Evolutionary conservation across 768 basidiomycete genomes (phyloP), one percentile per base, ranked within the genome.

Genomic region (Hebeloma cylindrosporum): DNA sequence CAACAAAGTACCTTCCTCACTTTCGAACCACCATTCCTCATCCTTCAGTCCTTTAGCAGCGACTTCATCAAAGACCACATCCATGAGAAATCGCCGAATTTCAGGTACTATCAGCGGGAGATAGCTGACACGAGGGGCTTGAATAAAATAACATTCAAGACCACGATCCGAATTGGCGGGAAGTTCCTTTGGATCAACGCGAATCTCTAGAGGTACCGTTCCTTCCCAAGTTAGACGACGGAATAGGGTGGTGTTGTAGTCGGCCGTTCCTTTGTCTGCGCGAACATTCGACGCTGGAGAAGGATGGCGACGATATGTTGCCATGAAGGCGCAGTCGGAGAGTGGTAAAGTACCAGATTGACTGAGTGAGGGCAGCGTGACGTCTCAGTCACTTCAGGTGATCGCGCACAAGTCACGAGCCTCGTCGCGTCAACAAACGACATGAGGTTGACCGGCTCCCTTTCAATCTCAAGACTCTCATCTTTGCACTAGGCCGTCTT

Each of bases 1-100:
- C 56, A 94, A 74, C 37, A 88, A 60, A 5, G 75, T 79, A 22
- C 90, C 89, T 53, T 83, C 86, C 41, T 88, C 87, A 50, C 83
- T 87, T 66, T 96, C 93, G 63, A 99, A 96, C 96, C 95, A 98
- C 89, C 95, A 93, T 40, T 94, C 88, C 45, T 90, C 88, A 53
- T 93, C 90, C 59, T 87, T 88, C 48, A 94, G 67, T 7, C 74
- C 57, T 48, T 83, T 83, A 4, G 82, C 82, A 22, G 85, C 83
- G 26, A 79, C 75, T 57, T 95, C 93, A 60, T 96, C 92, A 58
- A 97, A 85, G 9, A 94, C 89, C 43, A 97, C 83, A 52, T 96
- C 90, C 73, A 89, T 83, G 50, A 98, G 75, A 66, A 92, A 92
- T 55, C 83, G 78, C 47, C 85, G 80, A 47, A 99, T 80, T 59